Percentiles rank a stretch among this genome's conserved stretches.
These are phyloP conservation scores for Scenedesmus sp. DNA, from an alignment of 163 green algal species.

Conservation along the genomic window DNA sequence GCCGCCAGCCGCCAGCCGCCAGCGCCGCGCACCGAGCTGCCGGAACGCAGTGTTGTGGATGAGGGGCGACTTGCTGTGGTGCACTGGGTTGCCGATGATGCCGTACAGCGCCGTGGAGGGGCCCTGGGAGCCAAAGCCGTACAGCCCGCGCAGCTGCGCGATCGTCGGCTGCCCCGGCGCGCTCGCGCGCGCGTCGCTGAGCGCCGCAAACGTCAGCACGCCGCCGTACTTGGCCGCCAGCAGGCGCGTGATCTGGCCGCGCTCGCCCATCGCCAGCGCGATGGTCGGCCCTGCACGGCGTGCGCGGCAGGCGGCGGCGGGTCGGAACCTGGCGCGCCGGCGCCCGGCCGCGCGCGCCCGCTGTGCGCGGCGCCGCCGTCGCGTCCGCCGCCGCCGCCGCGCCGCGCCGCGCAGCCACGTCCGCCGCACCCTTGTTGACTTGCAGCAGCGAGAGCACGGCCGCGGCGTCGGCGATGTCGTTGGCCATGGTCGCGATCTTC, in stretches of 20 bases:
- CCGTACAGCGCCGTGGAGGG: constrained; percentile 84
- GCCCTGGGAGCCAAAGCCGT: constrained; percentile 66
- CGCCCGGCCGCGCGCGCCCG: not conserved
- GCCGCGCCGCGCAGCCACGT: too few relatives aligned
- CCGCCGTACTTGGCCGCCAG: constrained; percentile 94
- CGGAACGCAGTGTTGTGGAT: constrained; percentile 96
- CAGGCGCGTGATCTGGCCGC: constrained; percentile 86
- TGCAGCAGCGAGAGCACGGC: constrained; percentile 83
- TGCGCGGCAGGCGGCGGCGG: too few relatives aligned
- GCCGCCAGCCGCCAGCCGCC: too few relatives aligned
- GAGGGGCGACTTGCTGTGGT: constrained; percentile 85
- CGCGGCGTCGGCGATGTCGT: constrained; percentile 82
- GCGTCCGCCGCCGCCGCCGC: too few relatives aligned
- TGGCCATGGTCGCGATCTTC: constrained; percentile 94
- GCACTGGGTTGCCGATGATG: constrained; percentile 96
- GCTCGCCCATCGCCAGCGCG: constrained; percentile 94
- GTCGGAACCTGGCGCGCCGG: not conserved
- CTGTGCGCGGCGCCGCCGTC: too few relatives aligned
- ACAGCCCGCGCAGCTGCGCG: constrained; percentile 76
- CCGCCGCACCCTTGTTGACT: constrained; percentile 46
- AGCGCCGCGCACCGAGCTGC: constrained; percentile 50
- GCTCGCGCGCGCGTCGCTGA: constrained; percentile 70
- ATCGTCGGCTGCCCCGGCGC: constrained; percentile 95
- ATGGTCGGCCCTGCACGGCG: constrained; percentile 88
- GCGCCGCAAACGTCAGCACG: constrained; percentile 94